Base-by-base conservation (phyloP, 495 filamentous ascomycete genomes). In the Penicillium ochrochloron region DNA sequence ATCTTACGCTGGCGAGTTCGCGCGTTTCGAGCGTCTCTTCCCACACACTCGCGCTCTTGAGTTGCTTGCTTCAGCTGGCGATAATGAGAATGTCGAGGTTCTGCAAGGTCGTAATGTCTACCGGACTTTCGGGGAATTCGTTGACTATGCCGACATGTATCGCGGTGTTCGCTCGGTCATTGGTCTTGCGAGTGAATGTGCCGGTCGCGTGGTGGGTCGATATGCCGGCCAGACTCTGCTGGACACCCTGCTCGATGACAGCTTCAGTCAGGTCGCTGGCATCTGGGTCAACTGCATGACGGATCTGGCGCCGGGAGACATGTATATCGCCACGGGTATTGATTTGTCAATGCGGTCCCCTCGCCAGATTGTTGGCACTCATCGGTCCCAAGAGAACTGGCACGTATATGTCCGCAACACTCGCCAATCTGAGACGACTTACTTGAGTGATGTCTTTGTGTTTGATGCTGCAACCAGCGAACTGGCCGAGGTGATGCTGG, bases 251-350 rank as follows among this genome's bases (percentile, higher is more conserved):
- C 68, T 85, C 5, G 54, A 63, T 3, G 79, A 83, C 41, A 65
- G 51, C 12, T 86, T 87, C 63, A 73, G 78, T 61, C 85, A 87
- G 61, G 78, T 85, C 1, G 84, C 66, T 23, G 82, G 83, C 0
- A 76, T 87, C 27, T 85, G 70, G 69, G 78, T 85, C 15, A 86
- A 85, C 60, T 80, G 76, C 55, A 83, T 86, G 83, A 83, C 81
- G 0, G 75, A 83, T 27, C 51, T 66, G 21, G 14, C 69, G 0
- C 55, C 70, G 0, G 66, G 42, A 0, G 80, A 85, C 8, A 82
- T 86, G 56, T 87, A 74, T 56, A 80, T 87, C 39, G 75, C 80
- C 10, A 80, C 68, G 61, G 76, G 79, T 0, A 76, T 81, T 46
- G 82, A 87, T 65, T 64, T 71, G 52, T 82, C 72, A 76, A 80